Conservation (phyloP, 176 grass and related monocot genomes). For the Aegilops sharonensis region DNA sequence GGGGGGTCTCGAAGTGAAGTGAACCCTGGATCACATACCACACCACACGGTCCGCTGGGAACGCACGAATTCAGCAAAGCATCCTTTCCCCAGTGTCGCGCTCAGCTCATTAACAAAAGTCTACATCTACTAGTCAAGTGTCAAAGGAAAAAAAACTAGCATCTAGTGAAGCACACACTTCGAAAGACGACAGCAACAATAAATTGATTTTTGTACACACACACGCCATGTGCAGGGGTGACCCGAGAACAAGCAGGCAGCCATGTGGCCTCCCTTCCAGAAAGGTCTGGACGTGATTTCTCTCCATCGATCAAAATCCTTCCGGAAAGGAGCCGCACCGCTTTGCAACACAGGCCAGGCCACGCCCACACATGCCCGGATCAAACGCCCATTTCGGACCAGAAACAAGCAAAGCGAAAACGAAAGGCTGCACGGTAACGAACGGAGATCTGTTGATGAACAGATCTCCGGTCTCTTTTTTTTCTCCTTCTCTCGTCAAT, state of each 20-base stretch:
- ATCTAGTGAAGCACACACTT: not conserved
- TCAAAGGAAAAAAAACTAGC: too few relatives aligned
- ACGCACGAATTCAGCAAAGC: too few relatives aligned
- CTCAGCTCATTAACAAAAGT: too few relatives aligned
- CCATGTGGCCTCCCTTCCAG: slow-evolving; percentile 17
- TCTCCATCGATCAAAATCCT: slow-evolving; percentile 12
- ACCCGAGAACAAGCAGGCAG: slow-evolving; percentile 13
- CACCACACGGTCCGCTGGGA: too few relatives aligned
- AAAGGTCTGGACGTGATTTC: slow-evolving; percentile 25
- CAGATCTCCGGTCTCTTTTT: not conserved
- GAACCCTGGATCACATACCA: too few relatives aligned
- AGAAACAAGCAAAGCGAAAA: slow-evolving; percentile 36
- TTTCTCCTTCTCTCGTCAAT: slow-evolving; percentile 22
- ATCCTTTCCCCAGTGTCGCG: too few relatives aligned
- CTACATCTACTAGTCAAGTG: too few relatives aligned
- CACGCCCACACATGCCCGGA: slow-evolving; percentile 1
- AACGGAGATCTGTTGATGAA: not conserved
- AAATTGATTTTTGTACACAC: slow-evolving; percentile 6
- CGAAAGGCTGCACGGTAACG: not conserved
- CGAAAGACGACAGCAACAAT: not conserved
- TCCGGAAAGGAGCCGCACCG: slow-evolving; percentile 18
- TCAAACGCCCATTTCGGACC: slow-evolving; percentile 25
- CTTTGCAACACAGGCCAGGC: slow-evolving; percentile 20
- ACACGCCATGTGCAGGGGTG: slow-evolving; percentile 14
- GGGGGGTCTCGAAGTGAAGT: too few relatives aligned